Base-by-base conservation (phyloP, 768 basidiomycete species). In the Brasilioporus rufonigricans region DNA sequence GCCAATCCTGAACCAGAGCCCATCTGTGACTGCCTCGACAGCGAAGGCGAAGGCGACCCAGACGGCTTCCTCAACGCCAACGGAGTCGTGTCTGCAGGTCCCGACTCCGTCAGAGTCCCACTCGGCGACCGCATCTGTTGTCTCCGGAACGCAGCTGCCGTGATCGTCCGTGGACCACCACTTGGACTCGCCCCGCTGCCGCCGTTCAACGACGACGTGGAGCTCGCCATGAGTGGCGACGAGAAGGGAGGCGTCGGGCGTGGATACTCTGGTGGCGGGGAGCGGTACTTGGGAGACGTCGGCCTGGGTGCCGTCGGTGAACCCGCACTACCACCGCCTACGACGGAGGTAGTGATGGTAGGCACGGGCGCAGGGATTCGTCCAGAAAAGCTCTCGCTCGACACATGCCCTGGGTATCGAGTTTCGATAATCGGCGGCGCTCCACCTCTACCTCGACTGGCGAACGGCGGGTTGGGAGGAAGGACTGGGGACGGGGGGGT, bases 91-190 rank as follows among this genome's bases (percentile, higher is more conserved):
- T 83, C 83, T 23, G 73, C 73, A 9, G 72, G 63, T 10, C 65
- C 66, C 41, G 44, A 3, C 26, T 63, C 51, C 7, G 14, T 3
- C 4, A 38, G 2, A 2, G 48, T 26, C 33, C 51, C 54, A 43
- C 68, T 72, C 32, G 63, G 60, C 36, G 69, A 65, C 21, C 75
- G 74, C 1, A 61, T 65, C 43, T 74, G 74, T 31, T 78, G 82
- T 27, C 86, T 75, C 62, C 79, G 81, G 71, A 91, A 91, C 24
- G 88, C 88, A 6, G 87, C 86, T 0, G 88, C 89, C 3, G 86
- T 81, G 49, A 91, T 90, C 52, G 82, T 91, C 40, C 85, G 77
- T 14, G 78, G 68, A 0, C 48, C 46, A 4, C 58, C 65, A 2
- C 74, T 77, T 9, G 73, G 58, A 3, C 73, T 68, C 40, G 19